Conservation (phyloP, 768 basidiomycete species). For the Leucocoprinus sp. region DNA sequence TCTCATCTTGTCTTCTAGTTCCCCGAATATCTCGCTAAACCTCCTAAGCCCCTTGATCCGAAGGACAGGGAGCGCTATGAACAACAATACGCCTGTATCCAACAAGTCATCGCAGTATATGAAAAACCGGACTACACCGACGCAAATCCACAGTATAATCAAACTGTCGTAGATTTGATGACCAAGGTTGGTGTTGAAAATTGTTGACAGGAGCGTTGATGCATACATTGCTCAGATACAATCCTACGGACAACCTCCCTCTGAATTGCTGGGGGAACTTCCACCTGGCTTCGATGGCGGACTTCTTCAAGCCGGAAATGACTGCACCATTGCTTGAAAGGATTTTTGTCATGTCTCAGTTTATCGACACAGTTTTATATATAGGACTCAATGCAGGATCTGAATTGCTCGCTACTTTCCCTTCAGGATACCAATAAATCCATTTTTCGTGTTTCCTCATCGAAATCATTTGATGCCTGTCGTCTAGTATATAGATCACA, state of each 20-base stretch:
- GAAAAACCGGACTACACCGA: constrained; percentile 55
- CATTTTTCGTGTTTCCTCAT: constrained; percentile 7
- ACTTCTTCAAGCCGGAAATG: constrained; percentile 15
- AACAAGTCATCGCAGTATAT: constrained; percentile 55
- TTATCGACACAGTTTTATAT: background rate
- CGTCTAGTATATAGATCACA: constrained; percentile 6
- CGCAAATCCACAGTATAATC: constrained; percentile 34
- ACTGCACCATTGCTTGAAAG: constrained; percentile 22
- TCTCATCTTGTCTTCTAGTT: constrained; percentile 37
- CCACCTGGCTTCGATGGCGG: constrained; percentile 46
- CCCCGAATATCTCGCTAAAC: constrained; percentile 61
- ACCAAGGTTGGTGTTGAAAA: constrained; percentile 44
- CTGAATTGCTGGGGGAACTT: constrained; percentile 76
- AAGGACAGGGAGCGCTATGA: constrained; percentile 60
- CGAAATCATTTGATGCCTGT: constrained; percentile 6
- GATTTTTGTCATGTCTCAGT: background rate
- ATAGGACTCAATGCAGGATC: background rate
- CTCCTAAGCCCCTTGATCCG: constrained; percentile 41
- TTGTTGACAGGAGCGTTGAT: background rate
- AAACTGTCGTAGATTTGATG: constrained; percentile 61
- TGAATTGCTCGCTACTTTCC: too few species aligned
- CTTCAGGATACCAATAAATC: constrained; percentile 11
- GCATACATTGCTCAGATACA: constrained; percentile 51
- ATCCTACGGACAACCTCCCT: constrained; percentile 65
- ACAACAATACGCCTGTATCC: constrained; percentile 49